Evolutionary conservation across 768 basidiomycete genomes (phyloP), one percentile per base, ranked within the genome.

Genomic region (Termitomyces sp.): DNA sequence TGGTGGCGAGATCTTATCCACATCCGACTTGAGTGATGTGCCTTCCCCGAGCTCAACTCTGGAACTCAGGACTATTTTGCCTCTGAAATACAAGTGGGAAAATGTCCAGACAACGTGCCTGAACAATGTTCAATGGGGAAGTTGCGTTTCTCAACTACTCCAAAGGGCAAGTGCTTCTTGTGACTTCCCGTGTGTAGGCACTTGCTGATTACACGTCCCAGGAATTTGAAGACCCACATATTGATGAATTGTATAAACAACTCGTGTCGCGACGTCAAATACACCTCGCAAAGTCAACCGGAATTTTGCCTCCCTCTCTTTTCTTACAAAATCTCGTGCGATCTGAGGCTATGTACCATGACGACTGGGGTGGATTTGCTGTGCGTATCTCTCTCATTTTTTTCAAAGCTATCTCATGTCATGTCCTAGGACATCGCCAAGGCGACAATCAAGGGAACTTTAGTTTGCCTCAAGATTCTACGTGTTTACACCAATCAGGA

Each of bases 361-460:
- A 59, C 6, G 61, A 65, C 10, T 60, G 60, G 33, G 74, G 74
- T 38, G 69, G 68, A 3, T 77, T 70, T 58, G 74, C 73, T 40
- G 65, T 69, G 50, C 9, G 65, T 41, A 28, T n/a, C 28, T 41
- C 18, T 5, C 53, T 26, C 5, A 9, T 33, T 23, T 41, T 9
- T 36, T n/a, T 48, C 23, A 41, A 43, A 20, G 13, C 10, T 26
- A 23, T 4, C 28, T 18, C 20, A 20, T n/a, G 43, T 16, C 13
- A 12, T 33, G 18, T 23, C n/a, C 20, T 51, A 68, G 68, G 67
- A 69, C 48, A 68, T 69, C 18, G 62, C 61, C 49, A 60, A 59
- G 44, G 64, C 62, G 16, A 50, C 35, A 16, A 58, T 67, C 13
- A 57, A 61, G 2, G 58, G 47, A 7, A 56, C 18, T n/a, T 26